Evolutionary conservation across 2,329 filamentous ascomycete species (phyloP), one percentile per base, ranked within the genome.

Genomic region (Talaromyces atroroseus): DNA sequence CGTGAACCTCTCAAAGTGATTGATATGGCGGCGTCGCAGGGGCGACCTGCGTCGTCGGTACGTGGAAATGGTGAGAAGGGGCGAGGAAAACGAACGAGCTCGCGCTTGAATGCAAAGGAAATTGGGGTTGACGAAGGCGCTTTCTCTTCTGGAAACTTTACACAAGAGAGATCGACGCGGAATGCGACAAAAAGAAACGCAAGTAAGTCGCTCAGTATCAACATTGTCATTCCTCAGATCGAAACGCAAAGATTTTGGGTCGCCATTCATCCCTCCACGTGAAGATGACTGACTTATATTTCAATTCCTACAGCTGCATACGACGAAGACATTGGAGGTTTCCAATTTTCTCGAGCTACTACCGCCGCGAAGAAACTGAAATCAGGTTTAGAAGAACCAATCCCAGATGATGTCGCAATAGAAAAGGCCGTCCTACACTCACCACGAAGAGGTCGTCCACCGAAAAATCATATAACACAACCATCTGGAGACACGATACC

Each of bases 291-390:
- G 8, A 46, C 36, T 50, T 23, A 29, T 12, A 44, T 32, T 34
- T 48, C 29, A 7, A 23, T 23, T 20, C n/a, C 38, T 60, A 54
- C 58, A 76, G 78, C 73, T 60, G 52, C 49, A 21, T 87, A 86
- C 64, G 86, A 89, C 64, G 88, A 92, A 70, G 82, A 88, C 65
- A 85, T 89, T 75, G 88, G 88, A 64, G 89, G 89, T 60, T 92
- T 92, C 64, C 78, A 84, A 57, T 92, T 91, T 69, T 84, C 85
- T 61, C 82, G 88, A 60, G 78, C 85, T 11, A 88, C 88, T 67
- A 75, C 82, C 11, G 88, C 88, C 67, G 75, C 82, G 65, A 78
- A 79, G 59, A 90, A 87, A 73, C 80, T 81, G 45, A 78, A 79
- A 57, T 75, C 74, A 16, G 73, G 75, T 49, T 73, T 63, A 20